These are phyloP conservation scores for Nepenthes gracilis DNA, from an alignment of 148 eudicot species.

Conservation along the genomic window DNA sequence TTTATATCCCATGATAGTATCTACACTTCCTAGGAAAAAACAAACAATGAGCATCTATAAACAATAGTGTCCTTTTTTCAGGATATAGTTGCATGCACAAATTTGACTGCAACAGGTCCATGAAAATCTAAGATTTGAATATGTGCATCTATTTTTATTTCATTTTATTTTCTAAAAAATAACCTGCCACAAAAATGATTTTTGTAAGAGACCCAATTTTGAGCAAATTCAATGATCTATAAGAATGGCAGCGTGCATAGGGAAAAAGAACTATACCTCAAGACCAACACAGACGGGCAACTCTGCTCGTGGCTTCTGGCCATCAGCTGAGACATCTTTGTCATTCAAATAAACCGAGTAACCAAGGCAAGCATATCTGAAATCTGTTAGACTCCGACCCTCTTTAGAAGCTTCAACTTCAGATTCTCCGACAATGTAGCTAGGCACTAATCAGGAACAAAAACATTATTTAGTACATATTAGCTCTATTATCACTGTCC, in stretches of 20 bases:
- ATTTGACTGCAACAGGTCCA: too few species aligned
- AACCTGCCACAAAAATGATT: neutral
- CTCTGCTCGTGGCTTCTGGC: conserved; percentile 31
- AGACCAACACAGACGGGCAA: conserved; percentile 80
- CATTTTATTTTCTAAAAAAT: too few species aligned
- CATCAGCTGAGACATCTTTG: conserved; percentile 25
- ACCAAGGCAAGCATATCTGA: conserved; percentile 80
- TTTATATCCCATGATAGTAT: too few species aligned
- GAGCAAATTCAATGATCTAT: neutral
- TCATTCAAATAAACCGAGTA: conserved; percentile 63
- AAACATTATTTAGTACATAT: conserved; percentile 4
- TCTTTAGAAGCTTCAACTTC: conserved; percentile 70
- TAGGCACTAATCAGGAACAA: conserved; percentile 46
- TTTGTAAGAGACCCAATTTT: neutral
- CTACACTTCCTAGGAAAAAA: too few species aligned
- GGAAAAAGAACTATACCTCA: conserved; percentile 36
- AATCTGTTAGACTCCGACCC: conserved; percentile 60
- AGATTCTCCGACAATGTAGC: conserved; percentile 54
- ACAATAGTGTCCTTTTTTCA: too few species aligned
- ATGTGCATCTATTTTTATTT: too few species aligned
- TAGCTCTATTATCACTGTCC: too few species aligned
- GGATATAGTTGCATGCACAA: too few species aligned
- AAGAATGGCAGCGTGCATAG: neutral
- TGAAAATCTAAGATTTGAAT: too few species aligned
- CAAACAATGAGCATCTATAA: too few species aligned